These are phyloP conservation scores for Pyrenochaeta sp. DNA, from an alignment of 2,329 filamentous ascomycete genomes.

Conservation along the genomic window DNA sequence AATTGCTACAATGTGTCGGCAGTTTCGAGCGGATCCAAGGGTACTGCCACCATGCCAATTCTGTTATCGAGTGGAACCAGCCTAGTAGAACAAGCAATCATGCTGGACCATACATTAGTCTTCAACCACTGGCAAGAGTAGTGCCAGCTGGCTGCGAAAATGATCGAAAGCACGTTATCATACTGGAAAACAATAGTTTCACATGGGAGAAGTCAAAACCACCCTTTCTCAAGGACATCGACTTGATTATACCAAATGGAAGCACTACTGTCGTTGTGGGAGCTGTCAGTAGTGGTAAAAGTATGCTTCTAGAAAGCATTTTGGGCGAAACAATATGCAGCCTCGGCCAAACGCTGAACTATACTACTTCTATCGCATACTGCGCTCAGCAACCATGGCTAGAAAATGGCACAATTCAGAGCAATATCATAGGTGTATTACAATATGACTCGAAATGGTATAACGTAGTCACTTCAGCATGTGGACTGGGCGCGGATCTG, in stretches of 20 bases:
- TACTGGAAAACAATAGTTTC: no score
- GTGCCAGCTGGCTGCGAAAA: no score
- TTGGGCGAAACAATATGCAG: conserved; percentile 37
- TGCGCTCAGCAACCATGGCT: conserved; percentile 49
- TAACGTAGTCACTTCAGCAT: conserved; percentile 15
- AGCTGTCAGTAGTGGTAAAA: conserved; percentile 41
- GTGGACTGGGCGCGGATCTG: conserved; percentile 12
- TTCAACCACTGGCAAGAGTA: no score
- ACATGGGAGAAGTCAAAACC: no score
- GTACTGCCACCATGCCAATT: neutral
- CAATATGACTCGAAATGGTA: conserved; percentile 14
- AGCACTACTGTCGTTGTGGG: no score
- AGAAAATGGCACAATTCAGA: conserved; percentile 14
- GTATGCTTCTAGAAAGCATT: conserved; percentile 44
- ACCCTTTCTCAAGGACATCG: no score
- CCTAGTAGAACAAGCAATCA: no score
- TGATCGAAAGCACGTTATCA: no score
- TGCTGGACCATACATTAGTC: no score
- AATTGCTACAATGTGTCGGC: conserved; percentile 3
- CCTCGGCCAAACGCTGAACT: no score
- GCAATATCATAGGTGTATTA: conserved; percentile 20
- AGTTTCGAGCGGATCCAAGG: conserved; percentile 3
- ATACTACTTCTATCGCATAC: conserved; percentile 47
- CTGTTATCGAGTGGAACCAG: no score
- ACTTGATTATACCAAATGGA: no score